Evolutionary conservation across 495 filamentous ascomycete species (phyloP).

Genomic region (Emericellopsis terricola): DNA sequence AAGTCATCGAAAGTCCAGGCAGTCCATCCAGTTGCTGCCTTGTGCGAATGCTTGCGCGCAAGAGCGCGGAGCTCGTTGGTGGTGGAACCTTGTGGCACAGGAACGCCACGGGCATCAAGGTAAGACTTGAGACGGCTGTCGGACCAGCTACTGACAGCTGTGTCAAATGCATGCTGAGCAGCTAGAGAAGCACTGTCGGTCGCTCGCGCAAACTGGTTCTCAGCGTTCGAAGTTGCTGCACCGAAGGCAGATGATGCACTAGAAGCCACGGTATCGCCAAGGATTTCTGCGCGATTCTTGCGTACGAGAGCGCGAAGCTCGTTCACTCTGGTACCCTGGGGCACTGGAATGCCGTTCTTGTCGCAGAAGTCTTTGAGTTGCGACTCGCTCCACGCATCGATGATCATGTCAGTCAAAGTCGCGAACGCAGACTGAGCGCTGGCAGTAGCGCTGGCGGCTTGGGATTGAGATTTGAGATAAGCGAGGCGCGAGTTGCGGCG

Average conservation of each 20-base stretch:
- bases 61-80: constrained; percentile 63
- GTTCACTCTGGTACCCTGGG: constrained; percentile 50
- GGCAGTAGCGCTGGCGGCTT: constrained; percentile 40
- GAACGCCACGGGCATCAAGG: constrained; percentile 46
- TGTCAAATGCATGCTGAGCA: constrained; percentile 48
- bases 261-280: constrained; percentile 44
- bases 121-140: constrained; percentile 59
- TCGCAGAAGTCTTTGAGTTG: constrained; percentile 86
- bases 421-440: constrained; percentile 51
- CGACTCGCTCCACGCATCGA: constrained; percentile 78
- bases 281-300: constrained; percentile 63
- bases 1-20: constrained; percentile 80
- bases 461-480: constrained; percentile 42
- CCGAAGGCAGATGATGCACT: constrained; percentile 50
- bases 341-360: constrained; percentile 60
- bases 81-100: constrained; percentile 60
- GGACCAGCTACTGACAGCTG: constrained; percentile 48
- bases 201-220: constrained; percentile 58
- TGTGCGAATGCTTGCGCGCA: constrained; percentile 55
- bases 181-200: constrained; percentile 51
- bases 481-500: constrained; percentile 80
- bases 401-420: constrained; percentile 59
- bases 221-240: constrained; percentile 68
- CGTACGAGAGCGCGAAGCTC: constrained; percentile 64
- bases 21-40: constrained; percentile 49